These are phyloP conservation scores for Lodderomyces theae DNA, from an alignment of 1,139 yeast species.

Conservation along the genomic window DNA sequence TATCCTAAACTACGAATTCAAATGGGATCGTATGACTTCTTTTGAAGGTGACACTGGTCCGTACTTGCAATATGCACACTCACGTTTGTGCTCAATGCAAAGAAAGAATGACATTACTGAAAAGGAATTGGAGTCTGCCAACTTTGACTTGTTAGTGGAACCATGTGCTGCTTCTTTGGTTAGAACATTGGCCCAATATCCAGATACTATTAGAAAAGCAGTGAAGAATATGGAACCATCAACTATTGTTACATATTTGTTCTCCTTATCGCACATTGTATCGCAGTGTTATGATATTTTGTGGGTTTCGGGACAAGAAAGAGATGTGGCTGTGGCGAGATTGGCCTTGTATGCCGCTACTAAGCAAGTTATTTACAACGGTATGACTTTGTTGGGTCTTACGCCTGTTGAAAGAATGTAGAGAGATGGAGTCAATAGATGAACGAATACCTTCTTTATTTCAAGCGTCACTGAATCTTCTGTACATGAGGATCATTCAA, in stretches of 20 bases:
- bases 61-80: slow-evolving; percentile 96
- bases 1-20: slow-evolving; percentile 91
- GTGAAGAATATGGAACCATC: slow-evolving; percentile 88
- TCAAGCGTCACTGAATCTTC: no score
- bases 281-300: slow-evolving; percentile 92
- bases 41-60: slow-evolving; percentile 99
- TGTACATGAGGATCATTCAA: no score
- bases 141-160: slow-evolving; percentile 70
- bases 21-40: slow-evolving; percentile 98
- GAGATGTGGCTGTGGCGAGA: slow-evolving; percentile 85
- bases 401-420: slow-evolving; percentile 99
- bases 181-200: slow-evolving; percentile 84
- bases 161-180: slow-evolving; percentile 71
- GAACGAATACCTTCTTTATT: no score
- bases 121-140: slow-evolving; percentile 52
- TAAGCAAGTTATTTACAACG: slow-evolving; percentile 85
- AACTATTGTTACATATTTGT: slow-evolving; percentile 89
- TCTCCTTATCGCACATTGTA: slow-evolving; percentile 88
- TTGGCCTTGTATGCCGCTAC: slow-evolving; percentile 90
- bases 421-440: no score
- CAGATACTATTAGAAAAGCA: slow-evolving; percentile 86
- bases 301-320: slow-evolving; percentile 97
- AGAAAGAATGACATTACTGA: slow-evolving; percentile 67
- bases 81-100: slow-evolving; percentile 92
- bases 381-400: slow-evolving; percentile 86